A percentile compares a stretch with the other conserved stretches of the same genome.
These are phyloP conservation scores for Ambrosiella beaveri DNA, from an alignment of 2,329 filamentous ascomycete genomes.

Conservation along the genomic window DNA sequence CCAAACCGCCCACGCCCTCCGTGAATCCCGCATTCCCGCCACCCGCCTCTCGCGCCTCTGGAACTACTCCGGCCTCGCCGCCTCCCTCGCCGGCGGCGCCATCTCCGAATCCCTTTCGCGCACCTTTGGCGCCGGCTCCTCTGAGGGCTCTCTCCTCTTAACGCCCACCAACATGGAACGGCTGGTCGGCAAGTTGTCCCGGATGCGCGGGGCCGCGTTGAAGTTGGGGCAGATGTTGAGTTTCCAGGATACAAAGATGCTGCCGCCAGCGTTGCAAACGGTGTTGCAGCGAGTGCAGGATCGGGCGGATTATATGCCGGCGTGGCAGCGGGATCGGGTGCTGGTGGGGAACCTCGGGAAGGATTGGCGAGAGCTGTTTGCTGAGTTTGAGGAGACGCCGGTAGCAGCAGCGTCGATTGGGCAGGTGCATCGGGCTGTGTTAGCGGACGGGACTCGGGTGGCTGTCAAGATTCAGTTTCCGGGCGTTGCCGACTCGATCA, in stretches of 20 bases:
- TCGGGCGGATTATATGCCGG: slow-evolving; percentile 93
- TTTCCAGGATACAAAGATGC: slow-evolving; percentile 92
- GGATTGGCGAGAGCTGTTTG: slow-evolving; percentile 72
- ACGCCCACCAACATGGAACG: slow-evolving; percentile 85
- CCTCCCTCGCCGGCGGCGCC: slow-evolving; percentile 87
- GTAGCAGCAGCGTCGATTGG: slow-evolving; percentile 94
- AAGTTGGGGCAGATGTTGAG: slow-evolving; percentile 98
- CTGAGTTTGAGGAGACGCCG: slow-evolving; percentile 73
- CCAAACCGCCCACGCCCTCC: slow-evolving; percentile 44
- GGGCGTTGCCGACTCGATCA: slow-evolving; percentile 86
- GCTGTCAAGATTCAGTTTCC: slow-evolving; percentile 97
- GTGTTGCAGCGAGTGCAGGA: slow-evolving; percentile 92
- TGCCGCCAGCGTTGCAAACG: slow-evolving; percentile 71
- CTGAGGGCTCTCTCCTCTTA: slow-evolving; percentile 56
- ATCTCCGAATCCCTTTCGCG: slow-evolving; percentile 72
- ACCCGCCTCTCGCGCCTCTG: slow-evolving; percentile 74
- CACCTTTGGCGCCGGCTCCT: slow-evolving; percentile 47
- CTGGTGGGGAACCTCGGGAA: slow-evolving; percentile 60
- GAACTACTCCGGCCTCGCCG: slow-evolving; percentile 87
- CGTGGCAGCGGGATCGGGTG: slow-evolving; percentile 78
- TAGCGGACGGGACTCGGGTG: slow-evolving; percentile 59
- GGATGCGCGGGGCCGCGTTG: slow-evolving; percentile 91
- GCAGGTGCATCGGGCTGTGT: slow-evolving; percentile 74
- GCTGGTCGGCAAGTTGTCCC: slow-evolving; percentile 77
- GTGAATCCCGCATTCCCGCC: slow-evolving; percentile 80